Evolutionary conservation across 768 basidiomycete genomes (phyloP).

Genomic region (Terana coerulea): DNA sequence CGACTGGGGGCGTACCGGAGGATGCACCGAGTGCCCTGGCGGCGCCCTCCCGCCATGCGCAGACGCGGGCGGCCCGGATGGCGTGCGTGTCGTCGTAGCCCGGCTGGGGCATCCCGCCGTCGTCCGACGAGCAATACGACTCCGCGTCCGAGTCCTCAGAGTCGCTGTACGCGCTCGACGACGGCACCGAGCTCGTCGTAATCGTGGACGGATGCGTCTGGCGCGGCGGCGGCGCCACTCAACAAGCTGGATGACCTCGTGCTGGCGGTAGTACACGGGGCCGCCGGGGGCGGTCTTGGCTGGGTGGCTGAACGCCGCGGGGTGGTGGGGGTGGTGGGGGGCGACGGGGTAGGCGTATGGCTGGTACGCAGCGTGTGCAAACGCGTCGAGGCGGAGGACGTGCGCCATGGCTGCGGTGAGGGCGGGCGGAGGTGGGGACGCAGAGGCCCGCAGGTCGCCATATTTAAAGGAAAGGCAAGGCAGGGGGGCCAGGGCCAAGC

Average conservation of each 20-base stretch:
- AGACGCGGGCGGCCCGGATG: conserved; percentile 60
- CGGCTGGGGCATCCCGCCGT: conserved; percentile 22
- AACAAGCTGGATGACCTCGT: conserved; percentile 72
- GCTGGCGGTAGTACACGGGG: conserved; percentile 38
- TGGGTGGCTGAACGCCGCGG: too few species aligned
- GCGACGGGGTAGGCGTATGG: too few species aligned
- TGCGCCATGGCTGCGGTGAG: conserved; percentile 2
- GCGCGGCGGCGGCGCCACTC: conserved; percentile 58
- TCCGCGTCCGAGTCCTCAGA: conserved; percentile 37
- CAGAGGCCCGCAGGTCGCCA: conserved; percentile 17
- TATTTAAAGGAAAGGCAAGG: conserved; percentile 13
- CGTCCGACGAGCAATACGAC: conserved; percentile 65
- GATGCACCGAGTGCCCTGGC: conserved; percentile 39
- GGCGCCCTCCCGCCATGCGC: conserved; percentile 67
- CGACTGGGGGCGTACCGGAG: conserved; percentile 31
- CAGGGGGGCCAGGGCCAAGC: conserved; percentile 1
- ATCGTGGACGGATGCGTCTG: conserved; percentile 36
- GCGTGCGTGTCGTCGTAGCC: conserved; percentile 47
- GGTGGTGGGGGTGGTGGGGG: too few species aligned
- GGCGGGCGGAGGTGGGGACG: conserved; percentile 11
- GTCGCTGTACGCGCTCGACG: conserved; percentile 31
- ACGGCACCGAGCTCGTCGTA: conserved; percentile 36
- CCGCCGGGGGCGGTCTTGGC: conserved; percentile 30
- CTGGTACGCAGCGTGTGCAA: conserved; percentile 14
- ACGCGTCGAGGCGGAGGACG: conserved; percentile 14